Base-by-base conservation (phyloP, 371 early-diverging fungal species). In the Mucor plumbeus region DNA sequence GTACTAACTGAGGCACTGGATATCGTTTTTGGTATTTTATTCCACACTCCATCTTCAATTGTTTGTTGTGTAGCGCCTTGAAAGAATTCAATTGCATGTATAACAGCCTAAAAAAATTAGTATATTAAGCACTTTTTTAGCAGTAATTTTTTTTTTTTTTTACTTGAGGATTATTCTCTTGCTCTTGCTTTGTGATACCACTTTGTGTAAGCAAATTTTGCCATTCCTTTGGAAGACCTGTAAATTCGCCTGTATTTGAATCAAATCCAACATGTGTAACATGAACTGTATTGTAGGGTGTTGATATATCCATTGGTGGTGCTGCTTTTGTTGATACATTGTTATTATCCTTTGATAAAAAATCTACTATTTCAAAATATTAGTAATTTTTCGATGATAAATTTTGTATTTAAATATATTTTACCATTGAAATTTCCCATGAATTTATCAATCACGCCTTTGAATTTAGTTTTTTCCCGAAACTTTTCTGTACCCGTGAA, bases 231-330 rank as follows among this genome's bases (percentile, higher is more conserved):
- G 97, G 97, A 54, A 97, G 72, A 19, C 97, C 97, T 34, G 93
- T 92, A 68, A 94, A 94, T 79, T 91, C 92, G 60, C 95, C 95
- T 35, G 95, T 92, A 61, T 89, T 87, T 40, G 88, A 82, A 74
- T 94, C 88, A 73, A 90, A 93, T 10, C 95, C 95, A 56, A 94
- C 95, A 74, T 95, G 98, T 8, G 95, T 95, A 63, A 97, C 80
- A 77, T 97, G 97, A 31, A 93, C 88, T 6, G 97, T 95, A 75
- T 97, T 96, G 79, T 93, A 97, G 10, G 97, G 97, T 26, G 91
- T 87, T 5, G 96, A 96, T 54, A 97, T 97, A 73, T 91, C 91
- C 59, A 90, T 84, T 71, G 55, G 55, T 33, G 33, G 34, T 14
- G 55, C 14, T 14, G 17, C 13, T 14, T 13, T 33, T 5, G 35